Evolutionary conservation across 202 grass and related monocot species (phyloP).

Genomic region (Schoenoplectus tabernaemontani): DNA sequence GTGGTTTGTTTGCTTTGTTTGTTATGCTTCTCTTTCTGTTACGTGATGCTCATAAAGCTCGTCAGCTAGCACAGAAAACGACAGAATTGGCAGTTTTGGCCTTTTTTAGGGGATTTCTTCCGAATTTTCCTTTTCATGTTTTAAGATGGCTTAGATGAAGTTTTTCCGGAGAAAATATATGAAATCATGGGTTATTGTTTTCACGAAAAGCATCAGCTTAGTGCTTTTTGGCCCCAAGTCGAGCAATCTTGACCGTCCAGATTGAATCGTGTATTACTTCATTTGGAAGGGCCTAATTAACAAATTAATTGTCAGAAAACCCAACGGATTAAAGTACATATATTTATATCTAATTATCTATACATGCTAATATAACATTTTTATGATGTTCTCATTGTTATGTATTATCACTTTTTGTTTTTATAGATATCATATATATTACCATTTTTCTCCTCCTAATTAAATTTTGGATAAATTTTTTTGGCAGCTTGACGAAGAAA

Average conservation of each 20-base stretch:
- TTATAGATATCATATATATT: background rate
- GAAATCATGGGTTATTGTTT: conserved; percentile 7
- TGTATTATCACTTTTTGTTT: too few species aligned
- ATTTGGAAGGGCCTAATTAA: background rate
- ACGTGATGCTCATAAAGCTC: conserved; percentile 12
- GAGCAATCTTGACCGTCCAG: background rate
- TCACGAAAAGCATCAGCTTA: too few species aligned
- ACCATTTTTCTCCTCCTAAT: background rate
- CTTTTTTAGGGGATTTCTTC: background rate
- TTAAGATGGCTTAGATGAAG: background rate
- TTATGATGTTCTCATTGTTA: too few species aligned
- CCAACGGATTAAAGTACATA: background rate
- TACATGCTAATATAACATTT: background rate
- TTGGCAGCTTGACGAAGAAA: conserved; percentile 24
- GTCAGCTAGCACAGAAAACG: background rate
- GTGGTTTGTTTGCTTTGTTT: background rate
- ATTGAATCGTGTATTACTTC: background rate
- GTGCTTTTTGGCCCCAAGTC: too few species aligned
- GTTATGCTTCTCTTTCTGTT: conserved; percentile 26
- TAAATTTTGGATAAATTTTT: background rate
- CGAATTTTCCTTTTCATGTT: background rate
- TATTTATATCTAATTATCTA: too few species aligned
- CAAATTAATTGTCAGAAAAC: too few species aligned
- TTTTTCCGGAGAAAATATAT: background rate
- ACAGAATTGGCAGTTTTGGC: background rate